Conservation (phyloP, 306 rosid species). For the Mimosa pudica region DNA sequence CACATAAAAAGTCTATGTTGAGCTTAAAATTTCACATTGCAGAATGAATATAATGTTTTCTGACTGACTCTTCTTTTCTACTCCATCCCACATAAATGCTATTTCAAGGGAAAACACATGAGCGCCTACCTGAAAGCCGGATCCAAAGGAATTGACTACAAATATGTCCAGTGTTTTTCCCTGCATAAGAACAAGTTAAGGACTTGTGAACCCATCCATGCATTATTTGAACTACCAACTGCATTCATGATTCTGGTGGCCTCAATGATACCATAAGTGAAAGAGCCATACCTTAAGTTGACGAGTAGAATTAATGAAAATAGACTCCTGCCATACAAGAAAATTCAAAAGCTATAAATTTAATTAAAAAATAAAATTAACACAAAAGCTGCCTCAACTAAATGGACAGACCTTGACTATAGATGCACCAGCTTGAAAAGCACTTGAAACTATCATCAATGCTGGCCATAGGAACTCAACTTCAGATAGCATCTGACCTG, state of each 20-base stretch:
- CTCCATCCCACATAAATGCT: not conserved
- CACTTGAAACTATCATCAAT: constrained; percentile 78
- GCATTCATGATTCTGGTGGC: constrained; percentile 20
- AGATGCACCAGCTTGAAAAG: constrained; percentile 93
- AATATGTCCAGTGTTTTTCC: constrained; percentile 88
- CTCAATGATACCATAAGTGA: constrained; percentile 10
- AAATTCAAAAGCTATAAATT: constrained; percentile 31
- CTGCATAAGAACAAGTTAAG: constrained; percentile 51
- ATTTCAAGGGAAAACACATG: too few species aligned
- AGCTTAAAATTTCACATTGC: constrained; percentile 8
- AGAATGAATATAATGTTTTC: not conserved
- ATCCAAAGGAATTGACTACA: constrained; percentile 96
- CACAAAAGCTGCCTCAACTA: constrained; percentile 30
- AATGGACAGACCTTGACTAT: constrained; percentile 67
- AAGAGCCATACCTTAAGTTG: constrained; percentile 55
- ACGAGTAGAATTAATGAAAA: constrained; percentile 66
- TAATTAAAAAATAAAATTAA: constrained; percentile 34
- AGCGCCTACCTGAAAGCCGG: constrained; percentile 90
- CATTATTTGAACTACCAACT: constrained; percentile 26
- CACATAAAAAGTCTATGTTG: constrained; percentile 34
- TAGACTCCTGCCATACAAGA: constrained; percentile 58
- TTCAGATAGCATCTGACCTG: constrained; percentile 81
- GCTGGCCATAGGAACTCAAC: constrained; percentile 78
- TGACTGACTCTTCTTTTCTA: constrained; percentile 4
- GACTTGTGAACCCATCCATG: constrained; percentile 27